Evolutionary conservation across 768 basidiomycete genomes (phyloP).

Genomic region (Asterophora parasitica): DNA sequence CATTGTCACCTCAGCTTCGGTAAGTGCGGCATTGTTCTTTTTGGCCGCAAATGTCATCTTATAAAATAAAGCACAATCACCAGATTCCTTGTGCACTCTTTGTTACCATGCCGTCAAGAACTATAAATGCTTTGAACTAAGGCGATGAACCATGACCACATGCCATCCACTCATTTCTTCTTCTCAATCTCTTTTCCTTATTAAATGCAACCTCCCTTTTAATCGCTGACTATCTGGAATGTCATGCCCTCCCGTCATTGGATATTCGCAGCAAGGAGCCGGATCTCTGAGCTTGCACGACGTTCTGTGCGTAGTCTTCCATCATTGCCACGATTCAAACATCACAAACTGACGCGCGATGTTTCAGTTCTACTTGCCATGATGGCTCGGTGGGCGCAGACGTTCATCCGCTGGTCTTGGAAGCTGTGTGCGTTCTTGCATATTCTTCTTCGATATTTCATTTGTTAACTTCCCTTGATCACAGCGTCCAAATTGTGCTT

Average conservation of each 20-base stretch:
- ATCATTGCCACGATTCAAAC: neutral
- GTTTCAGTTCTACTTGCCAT: neutral
- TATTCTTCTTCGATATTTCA: neutral
- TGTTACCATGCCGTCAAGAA: neutral
- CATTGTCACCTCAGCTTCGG: no score
- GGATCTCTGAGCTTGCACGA: constrained; percentile 1
- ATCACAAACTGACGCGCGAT: neutral
- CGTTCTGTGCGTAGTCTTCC: neutral
- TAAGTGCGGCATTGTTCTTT: neutral
- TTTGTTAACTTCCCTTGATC: no score
- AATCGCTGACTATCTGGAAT: neutral
- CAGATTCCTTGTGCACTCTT: neutral
- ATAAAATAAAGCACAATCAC: neutral
- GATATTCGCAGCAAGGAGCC: neutral
- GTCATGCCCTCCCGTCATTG: neutral
- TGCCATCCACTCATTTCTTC: neutral
- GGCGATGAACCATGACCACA: neutral
- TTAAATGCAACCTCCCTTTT: neutral
- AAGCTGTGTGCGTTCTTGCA: neutral
- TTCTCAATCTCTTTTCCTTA: neutral
- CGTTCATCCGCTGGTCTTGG: constrained; percentile 4
- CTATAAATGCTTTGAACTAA: neutral
- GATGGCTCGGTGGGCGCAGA: neutral
- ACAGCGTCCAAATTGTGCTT: constrained; percentile 1
- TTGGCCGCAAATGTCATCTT: neutral